A percentile compares a stretch with the other conserved stretches of the same genome.
Conservation (phyloP, 2,329 filamentous ascomycete genomes). For the Beauveria rudraprayagi region DNA sequence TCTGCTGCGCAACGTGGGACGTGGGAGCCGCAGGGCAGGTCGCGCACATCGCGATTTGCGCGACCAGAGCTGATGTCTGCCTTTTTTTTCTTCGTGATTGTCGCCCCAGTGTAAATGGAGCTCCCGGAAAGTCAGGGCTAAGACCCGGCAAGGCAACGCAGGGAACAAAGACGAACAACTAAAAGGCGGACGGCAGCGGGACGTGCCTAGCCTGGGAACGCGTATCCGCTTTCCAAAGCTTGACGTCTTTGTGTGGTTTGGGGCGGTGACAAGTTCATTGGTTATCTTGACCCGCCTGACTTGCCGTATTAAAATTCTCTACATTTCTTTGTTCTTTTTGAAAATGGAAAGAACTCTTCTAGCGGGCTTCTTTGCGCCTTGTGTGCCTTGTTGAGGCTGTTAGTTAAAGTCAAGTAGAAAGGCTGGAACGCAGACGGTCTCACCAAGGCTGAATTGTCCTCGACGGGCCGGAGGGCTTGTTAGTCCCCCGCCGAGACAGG, state of each 20-base stretch:
- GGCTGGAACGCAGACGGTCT: background rate
- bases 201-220: constrained; percentile 4
- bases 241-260: background rate
- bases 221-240: constrained; percentile 6
- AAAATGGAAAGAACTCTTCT: no score
- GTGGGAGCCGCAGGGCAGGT: background rate
- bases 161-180: background rate
- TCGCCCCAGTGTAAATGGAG: background rate
- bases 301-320: background rate
- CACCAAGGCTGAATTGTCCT: background rate
- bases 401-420: background rate
- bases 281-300: constrained; percentile 1
- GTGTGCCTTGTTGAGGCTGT: no score
- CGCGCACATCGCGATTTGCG: no score
- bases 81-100: background rate
- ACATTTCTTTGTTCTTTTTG: no score
- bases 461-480: no score
- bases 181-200: background rate
- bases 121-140: background rate
- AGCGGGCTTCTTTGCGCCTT: no score
- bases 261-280: constrained; percentile 1
- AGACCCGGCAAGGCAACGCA: background rate
- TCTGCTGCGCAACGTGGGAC: background rate
- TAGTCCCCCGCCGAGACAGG: background rate
- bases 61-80: background rate